These are phyloP conservation scores for Silene uniflora DNA, from an alignment of 148 eudicot species.

Conservation along the genomic window DNA sequence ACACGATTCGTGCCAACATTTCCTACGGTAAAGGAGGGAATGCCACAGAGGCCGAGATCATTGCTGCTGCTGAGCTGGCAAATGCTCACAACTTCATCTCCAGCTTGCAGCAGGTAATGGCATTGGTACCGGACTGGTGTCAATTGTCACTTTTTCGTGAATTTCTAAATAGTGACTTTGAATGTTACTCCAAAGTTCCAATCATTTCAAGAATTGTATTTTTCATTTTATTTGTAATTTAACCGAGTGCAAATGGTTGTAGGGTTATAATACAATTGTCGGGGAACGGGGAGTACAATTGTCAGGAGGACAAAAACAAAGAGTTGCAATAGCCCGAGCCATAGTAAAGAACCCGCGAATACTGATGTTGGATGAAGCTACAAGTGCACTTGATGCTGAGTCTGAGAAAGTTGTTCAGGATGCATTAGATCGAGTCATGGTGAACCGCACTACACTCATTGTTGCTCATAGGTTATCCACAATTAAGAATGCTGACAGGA, in stretches of 20 bases:
- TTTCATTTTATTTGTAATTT: neutral
- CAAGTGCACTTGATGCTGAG: constrained; percentile 74
- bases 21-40: constrained; percentile 63
- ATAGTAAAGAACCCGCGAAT: constrained; percentile 59
- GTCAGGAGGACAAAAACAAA: constrained; percentile 77
- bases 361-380: constrained; percentile 69
- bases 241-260: neutral
- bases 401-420: constrained; percentile 71
- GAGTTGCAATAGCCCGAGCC: constrained; percentile 79
- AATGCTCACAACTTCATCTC: constrained; percentile 77
- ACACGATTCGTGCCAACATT: constrained; percentile 65
- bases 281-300: constrained; percentile 74
- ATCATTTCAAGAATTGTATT: too few relatives aligned
- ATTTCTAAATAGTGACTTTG: neutral
- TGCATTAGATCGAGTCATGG: constrained; percentile 59
- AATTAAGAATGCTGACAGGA: constrained; percentile 52
- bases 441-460: constrained; percentile 60
- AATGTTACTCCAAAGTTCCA: too few relatives aligned
- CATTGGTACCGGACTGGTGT: neutral
- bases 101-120: constrained; percentile 51
- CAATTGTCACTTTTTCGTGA: neutral
- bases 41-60: constrained; percentile 55
- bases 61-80: constrained; percentile 58
- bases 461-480: constrained; percentile 73
- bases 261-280: constrained; percentile 73